Conservation (phyloP, 257 asterid genomes). For the Nicotiana knightiana region DNA sequence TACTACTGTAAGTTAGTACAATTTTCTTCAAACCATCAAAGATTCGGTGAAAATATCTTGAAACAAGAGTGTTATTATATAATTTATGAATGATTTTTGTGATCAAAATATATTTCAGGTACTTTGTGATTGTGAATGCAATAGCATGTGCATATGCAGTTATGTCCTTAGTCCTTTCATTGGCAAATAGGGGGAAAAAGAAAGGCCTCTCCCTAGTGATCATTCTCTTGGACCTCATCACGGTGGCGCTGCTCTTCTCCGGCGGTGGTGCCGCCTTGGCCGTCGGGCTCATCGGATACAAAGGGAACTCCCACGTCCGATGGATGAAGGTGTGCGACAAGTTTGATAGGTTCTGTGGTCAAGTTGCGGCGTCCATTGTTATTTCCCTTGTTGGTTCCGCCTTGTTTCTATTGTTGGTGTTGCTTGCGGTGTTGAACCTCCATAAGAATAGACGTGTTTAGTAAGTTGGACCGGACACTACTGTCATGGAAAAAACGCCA, state of each 20-base stretch:
- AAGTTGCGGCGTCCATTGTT: slow-evolving; percentile 31
- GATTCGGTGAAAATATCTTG: background rate
- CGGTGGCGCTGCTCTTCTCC: slow-evolving; percentile 67
- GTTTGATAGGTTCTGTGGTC: slow-evolving; percentile 43
- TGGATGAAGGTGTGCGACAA: slow-evolving; percentile 58
- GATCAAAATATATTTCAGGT: slow-evolving; percentile 28
- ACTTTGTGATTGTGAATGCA: slow-evolving; percentile 49
- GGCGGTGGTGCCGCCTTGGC: slow-evolving; percentile 47
- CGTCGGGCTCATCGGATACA: slow-evolving; percentile 48
- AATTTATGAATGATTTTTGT: background rate
- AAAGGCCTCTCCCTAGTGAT: slow-evolving; percentile 21
- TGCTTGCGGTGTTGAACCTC: slow-evolving; percentile 28
- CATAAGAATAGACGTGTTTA: slow-evolving; percentile 28
- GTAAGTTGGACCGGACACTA: background rate
- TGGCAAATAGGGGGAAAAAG: slow-evolving; percentile 28
- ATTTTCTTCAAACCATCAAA: too few species aligned
- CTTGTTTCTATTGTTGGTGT: slow-evolving; percentile 37
- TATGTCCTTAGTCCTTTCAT: slow-evolving; percentile 31
- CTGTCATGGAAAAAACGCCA: too few species aligned
- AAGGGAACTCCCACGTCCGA: slow-evolving; percentile 54
- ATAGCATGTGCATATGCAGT: slow-evolving; percentile 54
- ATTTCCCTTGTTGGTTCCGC: slow-evolving; percentile 35
- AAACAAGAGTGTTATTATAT: background rate
- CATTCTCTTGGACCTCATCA: slow-evolving; percentile 40
- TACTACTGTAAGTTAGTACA: too few species aligned